Evolutionary conservation across 192 early-diverging fungal genomes (phyloP).

Genomic region (Coemansia sp.): DNA sequence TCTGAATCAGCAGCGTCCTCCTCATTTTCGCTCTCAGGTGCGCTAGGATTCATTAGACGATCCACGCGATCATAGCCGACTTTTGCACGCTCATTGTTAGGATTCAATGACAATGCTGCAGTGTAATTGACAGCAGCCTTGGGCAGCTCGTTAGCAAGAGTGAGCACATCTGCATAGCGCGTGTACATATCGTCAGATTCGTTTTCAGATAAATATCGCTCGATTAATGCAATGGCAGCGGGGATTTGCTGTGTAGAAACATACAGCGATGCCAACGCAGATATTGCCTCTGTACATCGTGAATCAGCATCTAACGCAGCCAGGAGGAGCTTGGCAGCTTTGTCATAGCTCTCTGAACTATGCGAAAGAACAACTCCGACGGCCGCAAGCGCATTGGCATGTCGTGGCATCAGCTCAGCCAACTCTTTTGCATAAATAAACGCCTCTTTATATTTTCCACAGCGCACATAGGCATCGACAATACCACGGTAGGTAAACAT

Average conservation of each 20-base stretch:
- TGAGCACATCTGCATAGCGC: conserved; percentile 47
- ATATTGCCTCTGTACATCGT: conserved; percentile 24
- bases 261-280: conserved; percentile 44
- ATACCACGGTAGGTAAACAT: conserved; percentile 25
- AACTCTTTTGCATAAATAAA: conserved; percentile 43
- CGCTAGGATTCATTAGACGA: conserved; percentile 39
- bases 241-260: conserved; percentile 12
- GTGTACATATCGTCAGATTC: conserved; percentile 48
- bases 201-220: conserved; percentile 31
- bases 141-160: conserved; percentile 41
- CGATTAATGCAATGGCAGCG: conserved; percentile 26
- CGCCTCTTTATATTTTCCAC: conserved; percentile 36
- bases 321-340: conserved; percentile 27
- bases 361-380: conserved; percentile 49
- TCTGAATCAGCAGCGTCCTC: conserved; percentile 14
- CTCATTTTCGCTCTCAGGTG: conserved; percentile 3
- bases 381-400: conserved; percentile 29
- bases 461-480: conserved; percentile 24
- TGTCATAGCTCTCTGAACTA: conserved; percentile 37
- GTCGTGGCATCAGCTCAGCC: conserved; percentile 37
- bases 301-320: conserved; percentile 28
- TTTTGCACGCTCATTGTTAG: conserved; percentile 29
- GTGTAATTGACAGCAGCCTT: conserved; percentile 42
- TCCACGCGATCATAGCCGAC: conserved; percentile 43
- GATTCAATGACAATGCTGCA: conserved; percentile 36